Conservation (phyloP, 2,329 filamentous ascomycete species). For the Fusarium mexicanum region DNA sequence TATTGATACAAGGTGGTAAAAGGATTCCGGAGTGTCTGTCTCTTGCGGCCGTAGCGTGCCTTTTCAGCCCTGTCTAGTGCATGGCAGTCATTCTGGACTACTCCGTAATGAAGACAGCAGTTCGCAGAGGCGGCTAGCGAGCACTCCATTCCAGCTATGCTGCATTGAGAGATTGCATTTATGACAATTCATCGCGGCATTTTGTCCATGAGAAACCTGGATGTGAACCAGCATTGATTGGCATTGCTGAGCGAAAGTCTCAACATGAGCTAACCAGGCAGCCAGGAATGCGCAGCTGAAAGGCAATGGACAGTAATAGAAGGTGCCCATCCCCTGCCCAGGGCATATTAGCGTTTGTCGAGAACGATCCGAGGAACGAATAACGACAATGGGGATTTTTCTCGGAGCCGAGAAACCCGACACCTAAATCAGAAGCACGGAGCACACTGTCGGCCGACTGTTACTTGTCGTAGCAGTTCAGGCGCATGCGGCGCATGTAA, state of each 20-base stretch:
- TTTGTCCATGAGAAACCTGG: background rate
- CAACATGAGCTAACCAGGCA: background rate
- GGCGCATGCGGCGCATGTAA: conserved; percentile 31
- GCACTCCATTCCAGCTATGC: conserved; percentile 20
- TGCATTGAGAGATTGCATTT: conserved; percentile 6
- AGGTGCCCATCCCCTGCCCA: background rate
- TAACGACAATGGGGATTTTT: background rate
- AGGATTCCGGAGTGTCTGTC: background rate
- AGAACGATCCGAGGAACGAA: background rate
- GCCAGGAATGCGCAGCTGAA: background rate
- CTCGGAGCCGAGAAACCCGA: conserved; percentile 40
- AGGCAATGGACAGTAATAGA: background rate
- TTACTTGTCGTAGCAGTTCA: conserved; percentile 10
- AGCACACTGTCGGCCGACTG: conserved; percentile 35
- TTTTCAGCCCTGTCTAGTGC: conserved; percentile 38
- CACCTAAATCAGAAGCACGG: conserved; percentile 22
- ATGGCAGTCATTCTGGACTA: conserved; percentile 1
- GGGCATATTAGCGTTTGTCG: conserved; percentile 1
- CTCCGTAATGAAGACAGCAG: conserved; percentile 2
- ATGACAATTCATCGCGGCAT: conserved; percentile 6
- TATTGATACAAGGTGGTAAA: background rate
- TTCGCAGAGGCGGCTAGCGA: conserved; percentile 1
- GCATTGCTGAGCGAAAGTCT: background rate
- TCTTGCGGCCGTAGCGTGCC: background rate
- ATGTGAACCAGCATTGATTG: background rate